These are phyloP conservation scores for Rhodomyrtus psidioides DNA, from an alignment of 441 rosid species.

Conservation along the genomic window DNA sequence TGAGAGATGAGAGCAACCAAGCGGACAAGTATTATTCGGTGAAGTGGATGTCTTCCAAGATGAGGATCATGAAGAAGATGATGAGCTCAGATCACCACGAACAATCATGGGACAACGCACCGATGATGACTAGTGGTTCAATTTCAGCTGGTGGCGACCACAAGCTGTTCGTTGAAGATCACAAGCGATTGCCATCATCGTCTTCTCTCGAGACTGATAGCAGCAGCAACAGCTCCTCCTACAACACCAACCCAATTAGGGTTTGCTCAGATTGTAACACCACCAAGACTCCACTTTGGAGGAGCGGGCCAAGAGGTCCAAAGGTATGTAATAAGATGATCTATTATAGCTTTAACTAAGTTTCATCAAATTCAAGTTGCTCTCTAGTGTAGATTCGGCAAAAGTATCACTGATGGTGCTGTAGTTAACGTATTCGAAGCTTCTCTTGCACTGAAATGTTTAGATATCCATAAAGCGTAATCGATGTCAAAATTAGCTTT, in stretches of 20 bases:
- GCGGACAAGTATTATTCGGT: slow-evolving; percentile 8
- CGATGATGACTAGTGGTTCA: neutral
- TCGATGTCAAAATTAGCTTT: neutral
- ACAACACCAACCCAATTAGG: slow-evolving; percentile 47
- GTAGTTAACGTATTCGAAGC: neutral
- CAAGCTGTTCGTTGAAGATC: slow-evolving; percentile 21
- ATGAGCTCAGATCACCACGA: slow-evolving; percentile 18
- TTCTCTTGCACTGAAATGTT: neutral
- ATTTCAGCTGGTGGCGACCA: neutral
- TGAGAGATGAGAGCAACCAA: slow-evolving; percentile 15
- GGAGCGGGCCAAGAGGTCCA: slow-evolving; percentile 94
- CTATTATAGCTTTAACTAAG: neutral
- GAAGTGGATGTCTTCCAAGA: slow-evolving; percentile 83
- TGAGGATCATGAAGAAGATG: slow-evolving; percentile 79
- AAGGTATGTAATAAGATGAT: slow-evolving; percentile 40
- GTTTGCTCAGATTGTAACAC: slow-evolving; percentile 93
- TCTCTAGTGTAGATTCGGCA: neutral
- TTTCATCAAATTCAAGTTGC: neutral
- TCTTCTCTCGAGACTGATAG: slow-evolving; percentile 16
- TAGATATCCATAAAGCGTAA: neutral
- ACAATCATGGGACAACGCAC: neutral
- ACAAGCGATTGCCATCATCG: slow-evolving; percentile 11
- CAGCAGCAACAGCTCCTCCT: slow-evolving; percentile 18
- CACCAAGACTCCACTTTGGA: slow-evolving; percentile 96
- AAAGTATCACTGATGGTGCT: neutral